Evolutionary conservation across 2,329 filamentous ascomycete species (phyloP), one percentile per base, ranked within the genome.

Genomic region (Plenodomus tracheiphilus): DNA sequence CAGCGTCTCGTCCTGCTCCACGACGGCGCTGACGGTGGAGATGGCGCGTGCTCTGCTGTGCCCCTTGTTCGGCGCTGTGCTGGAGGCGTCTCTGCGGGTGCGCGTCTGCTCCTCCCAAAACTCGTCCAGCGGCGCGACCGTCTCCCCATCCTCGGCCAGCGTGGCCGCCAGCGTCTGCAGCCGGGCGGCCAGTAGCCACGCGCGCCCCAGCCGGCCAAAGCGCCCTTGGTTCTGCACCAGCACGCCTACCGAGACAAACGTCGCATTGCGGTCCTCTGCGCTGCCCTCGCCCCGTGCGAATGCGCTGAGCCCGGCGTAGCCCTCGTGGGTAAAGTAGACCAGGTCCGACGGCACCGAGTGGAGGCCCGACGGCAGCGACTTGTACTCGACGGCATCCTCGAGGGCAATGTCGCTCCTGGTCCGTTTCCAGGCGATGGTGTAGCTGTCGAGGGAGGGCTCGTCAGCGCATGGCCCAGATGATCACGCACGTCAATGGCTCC

Each of bases 341-440:
- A 97, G 79, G 72, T 99, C 94, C 58, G 92, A 85, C 25, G 86
- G 79, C 17, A 97, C 90, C 48, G 90, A 88, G 74, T 99, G 94
- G 41, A 97, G 75, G 19, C 94, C 94, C 0, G 93, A 97, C 2
- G 94, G 94, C 39, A 99, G 81, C 53, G 91, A 95, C 75, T 97
- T 97, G 81, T 91, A 99, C 75, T 99, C 94, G 65, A 97, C 91
- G 19, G 88, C 85, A 46, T 91, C 91, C 61, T 96, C 89, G 41
- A 97, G 82, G 73, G 83, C 80, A 75, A 93, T 81, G 41, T 84
- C 85, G 13, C 85, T 79, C 1, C 84, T 75, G 11, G 87, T 84
- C 58, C 84, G 85, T 72, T 95, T 91, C 94, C 94, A 97, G 30
- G 85, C 84, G 67, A 97, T 88, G 39, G 91, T 96, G 68, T 88